These are phyloP conservation scores for Volvariella volvacea DNA, from an alignment of 1,284 basidiomycete genomes.

Conservation along the genomic window DNA sequence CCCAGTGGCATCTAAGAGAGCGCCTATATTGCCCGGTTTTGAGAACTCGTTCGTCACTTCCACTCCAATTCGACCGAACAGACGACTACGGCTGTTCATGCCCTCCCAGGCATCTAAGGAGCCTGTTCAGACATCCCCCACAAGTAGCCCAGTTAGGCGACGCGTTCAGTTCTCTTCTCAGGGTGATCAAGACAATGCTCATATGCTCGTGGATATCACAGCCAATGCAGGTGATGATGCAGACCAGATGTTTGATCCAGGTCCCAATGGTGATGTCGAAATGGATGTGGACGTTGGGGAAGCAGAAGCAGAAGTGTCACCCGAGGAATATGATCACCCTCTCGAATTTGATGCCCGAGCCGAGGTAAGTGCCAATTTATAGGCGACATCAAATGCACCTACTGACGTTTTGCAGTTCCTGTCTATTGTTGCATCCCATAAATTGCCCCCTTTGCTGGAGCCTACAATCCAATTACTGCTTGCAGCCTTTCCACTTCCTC, in stretches of 20 bases:
- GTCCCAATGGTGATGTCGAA: constrained; percentile 9
- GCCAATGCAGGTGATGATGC: constrained; percentile 1
- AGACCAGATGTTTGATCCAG: constrained; percentile 1
- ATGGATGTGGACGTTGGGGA: constrained; percentile 19
- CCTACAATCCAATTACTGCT: constrained; percentile 55
- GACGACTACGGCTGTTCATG: constrained; percentile 12
- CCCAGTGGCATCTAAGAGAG: too few species aligned
- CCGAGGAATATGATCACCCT: constrained; percentile 25
- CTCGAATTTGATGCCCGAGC: constrained; percentile 50
- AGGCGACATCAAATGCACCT: neutral
- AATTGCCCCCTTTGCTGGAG: constrained; percentile 24
- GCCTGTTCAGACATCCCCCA: constrained; percentile 6
- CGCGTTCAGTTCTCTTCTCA: neutral
- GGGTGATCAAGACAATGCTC: neutral
- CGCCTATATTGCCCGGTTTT: constrained; percentile 35
- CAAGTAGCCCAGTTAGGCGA: constrained; percentile 10
- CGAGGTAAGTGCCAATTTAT: constrained; percentile 19
- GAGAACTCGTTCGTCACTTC: constrained; percentile 38
- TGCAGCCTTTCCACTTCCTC: constrained; percentile 22
- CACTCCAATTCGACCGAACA: constrained; percentile 22
- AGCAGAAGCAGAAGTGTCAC: constrained; percentile 19
- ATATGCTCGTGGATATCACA: neutral
- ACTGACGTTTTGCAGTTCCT: constrained; percentile 37
- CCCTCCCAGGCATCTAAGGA: neutral
- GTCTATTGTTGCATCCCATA: constrained; percentile 53